Conservation (phyloP, 306 rosid genomes). For the Rosa persica region DNA sequence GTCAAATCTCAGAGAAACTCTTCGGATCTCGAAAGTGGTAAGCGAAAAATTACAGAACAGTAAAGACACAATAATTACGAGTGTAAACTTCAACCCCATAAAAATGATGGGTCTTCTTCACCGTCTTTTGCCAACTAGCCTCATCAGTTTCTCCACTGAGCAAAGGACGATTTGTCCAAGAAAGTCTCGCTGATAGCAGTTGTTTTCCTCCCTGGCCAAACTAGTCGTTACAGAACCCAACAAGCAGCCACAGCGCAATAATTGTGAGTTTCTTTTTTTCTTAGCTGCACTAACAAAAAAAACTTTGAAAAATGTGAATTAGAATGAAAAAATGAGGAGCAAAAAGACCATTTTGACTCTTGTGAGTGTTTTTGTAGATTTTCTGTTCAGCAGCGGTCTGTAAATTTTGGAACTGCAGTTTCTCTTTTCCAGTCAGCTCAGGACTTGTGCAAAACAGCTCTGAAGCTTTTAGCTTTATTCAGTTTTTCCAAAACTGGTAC, state of each 20-base stretch:
- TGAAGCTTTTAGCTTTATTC: not conserved
- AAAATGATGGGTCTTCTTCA: not conserved
- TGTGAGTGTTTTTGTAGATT: not conserved
- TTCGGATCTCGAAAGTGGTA: not conserved
- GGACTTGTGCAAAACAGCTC: not conserved
- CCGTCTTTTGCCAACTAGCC: not conserved
- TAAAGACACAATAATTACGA: not conserved
- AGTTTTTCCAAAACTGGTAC: not conserved
- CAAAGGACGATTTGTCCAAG: not conserved
- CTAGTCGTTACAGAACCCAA: not conserved
- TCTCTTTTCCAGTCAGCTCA: not conserved
- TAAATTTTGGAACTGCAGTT: not conserved
- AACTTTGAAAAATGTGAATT: not conserved
- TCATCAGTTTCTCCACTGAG: not conserved
- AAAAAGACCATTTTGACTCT: not conserved
- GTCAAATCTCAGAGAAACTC: not conserved
- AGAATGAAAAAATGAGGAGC: not conserved
- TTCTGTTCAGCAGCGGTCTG: not conserved
- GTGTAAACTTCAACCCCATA: not conserved
- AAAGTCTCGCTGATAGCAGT: not conserved
- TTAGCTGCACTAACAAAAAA: not conserved
- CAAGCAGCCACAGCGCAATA: not conserved
- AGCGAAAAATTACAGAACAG: not conserved
- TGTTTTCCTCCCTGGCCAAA: not conserved
- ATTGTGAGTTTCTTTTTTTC: not conserved